Conservation (phyloP, 2,329 filamentous ascomycete species). For the Falciphora oryzae region DNA sequence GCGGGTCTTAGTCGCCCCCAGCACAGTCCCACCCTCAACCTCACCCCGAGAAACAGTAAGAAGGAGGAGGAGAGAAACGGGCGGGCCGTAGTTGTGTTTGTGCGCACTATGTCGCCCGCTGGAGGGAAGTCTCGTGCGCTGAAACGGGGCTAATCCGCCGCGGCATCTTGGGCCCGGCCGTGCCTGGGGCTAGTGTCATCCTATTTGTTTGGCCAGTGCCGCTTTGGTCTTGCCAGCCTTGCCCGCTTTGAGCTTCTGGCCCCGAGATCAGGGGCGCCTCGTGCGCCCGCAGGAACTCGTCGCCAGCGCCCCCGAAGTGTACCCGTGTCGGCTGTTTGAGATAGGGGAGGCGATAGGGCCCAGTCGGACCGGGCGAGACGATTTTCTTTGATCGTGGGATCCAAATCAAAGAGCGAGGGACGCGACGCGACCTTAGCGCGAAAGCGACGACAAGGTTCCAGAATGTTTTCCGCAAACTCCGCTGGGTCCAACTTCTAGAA, state of each 20-base stretch:
- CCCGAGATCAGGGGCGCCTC: no score
- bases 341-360: not conserved
- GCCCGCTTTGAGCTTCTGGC: not conserved
- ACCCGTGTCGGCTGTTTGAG: not conserved
- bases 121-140: not conserved
- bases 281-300: not conserved
- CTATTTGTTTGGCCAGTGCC: not conserved
- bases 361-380: not conserved
- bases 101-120: no score
- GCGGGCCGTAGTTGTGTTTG: not conserved
- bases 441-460: not conserved
- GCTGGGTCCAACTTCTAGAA: not conserved
- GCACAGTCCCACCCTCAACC: no score
- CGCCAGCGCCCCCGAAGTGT: no score
- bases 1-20: no score
- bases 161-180: not conserved
- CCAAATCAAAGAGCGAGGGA: not conserved
- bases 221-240: not conserved
- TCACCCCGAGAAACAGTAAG: not conserved
- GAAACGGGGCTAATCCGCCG: not conserved
- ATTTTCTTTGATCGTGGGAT: not conserved
- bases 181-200: not conserved
- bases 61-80: not conserved
- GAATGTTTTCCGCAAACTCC: not conserved
- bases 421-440: not conserved